phyloP scores from a whole-genome alignment of 2,329 filamentous ascomycete genomes.

The Cladophialophora psammophila region DNA sequence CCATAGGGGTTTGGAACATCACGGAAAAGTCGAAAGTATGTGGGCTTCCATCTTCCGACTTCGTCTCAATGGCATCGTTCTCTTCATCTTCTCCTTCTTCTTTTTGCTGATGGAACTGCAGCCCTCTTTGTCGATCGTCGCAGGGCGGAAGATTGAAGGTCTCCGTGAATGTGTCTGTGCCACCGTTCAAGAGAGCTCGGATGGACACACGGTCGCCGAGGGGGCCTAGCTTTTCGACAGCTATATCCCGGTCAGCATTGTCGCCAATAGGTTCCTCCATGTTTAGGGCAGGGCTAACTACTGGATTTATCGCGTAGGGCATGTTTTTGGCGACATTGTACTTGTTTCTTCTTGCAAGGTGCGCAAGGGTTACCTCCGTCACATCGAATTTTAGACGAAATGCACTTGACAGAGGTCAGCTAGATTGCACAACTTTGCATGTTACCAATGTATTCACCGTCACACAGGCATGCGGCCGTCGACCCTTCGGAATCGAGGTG shows the following conservation, averaged over 20 bases:
- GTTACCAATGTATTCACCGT: conserved; percentile 45
- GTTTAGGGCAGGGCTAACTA: conserved; percentile 24
- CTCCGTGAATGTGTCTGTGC: conserved; percentile 56
- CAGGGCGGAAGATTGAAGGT: conserved; percentile 53
- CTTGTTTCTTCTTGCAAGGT: conserved; percentile 53
- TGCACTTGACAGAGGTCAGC: conserved; percentile 47
- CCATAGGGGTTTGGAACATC: conserved; percentile 31
- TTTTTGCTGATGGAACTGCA: conserved; percentile 48
- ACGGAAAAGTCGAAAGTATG: conserved; percentile 27
- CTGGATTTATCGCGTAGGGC: conserved; percentile 31
- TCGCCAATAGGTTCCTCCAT: no score
- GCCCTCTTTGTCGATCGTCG: conserved; percentile 47
- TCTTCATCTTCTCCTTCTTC: conserved; percentile 33
- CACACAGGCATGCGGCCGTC: conserved; percentile 57
- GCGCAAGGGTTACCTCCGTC: conserved; percentile 54
- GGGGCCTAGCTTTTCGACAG: conserved; percentile 18
- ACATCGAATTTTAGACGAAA: conserved; percentile 57
- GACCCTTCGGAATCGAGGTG: conserved; percentile 55
- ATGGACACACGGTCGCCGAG: conserved; percentile 53
- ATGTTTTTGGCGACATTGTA: conserved; percentile 47
- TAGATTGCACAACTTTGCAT: neutral
- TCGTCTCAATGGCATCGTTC: conserved; percentile 6
- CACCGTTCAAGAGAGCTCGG: conserved; percentile 55
- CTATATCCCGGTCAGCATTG: conserved; percentile 7
- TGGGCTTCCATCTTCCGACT: conserved; percentile 12